phyloP scores from a whole-genome alignment of 2,329 filamentous ascomycete species.

The Colletotrichum lini region DNA sequence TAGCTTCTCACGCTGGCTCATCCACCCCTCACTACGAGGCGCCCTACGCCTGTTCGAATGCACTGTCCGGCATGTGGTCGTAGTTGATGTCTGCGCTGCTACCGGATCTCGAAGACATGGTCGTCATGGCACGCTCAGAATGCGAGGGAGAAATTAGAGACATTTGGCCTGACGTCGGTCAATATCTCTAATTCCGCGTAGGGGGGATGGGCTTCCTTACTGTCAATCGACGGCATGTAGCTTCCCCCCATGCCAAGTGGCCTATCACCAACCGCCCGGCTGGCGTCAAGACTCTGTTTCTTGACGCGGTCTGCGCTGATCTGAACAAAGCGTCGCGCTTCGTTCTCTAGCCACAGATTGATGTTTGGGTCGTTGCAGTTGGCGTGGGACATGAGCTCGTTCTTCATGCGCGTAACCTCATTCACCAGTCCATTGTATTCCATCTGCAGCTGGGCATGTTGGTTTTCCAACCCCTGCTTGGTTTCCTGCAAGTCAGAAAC shows the following conservation, averaged over 20 bases:
- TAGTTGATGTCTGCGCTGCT: constrained; percentile 50
- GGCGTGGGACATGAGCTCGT: constrained; percentile 66
- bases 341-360: constrained; percentile 66
- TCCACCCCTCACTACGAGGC: background rate
- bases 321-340: constrained; percentile 65
- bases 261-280: constrained; percentile 20
- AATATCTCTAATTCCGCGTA: background rate
- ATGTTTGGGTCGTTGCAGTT: constrained; percentile 68
- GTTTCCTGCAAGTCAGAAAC: constrained; percentile 64
- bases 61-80: constrained; percentile 55
- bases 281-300: constrained; percentile 29
- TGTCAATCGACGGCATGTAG: constrained; percentile 37
- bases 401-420: constrained; percentile 64
- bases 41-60: constrained; percentile 46
- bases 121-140: constrained; percentile 27
- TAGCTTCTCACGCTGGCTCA: background rate
- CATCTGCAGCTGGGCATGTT: constrained; percentile 59
- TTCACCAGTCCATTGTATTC: constrained; percentile 59
- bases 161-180: constrained; percentile 25
- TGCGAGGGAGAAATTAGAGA: constrained; percentile 39
- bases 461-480: constrained; percentile 59
- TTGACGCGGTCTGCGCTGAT: constrained; percentile 48
- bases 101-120: constrained; percentile 43
- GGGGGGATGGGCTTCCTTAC: constrained; percentile 27
- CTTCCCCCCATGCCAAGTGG: constrained; percentile 23